phyloP scores from a whole-genome alignment of 2,329 filamentous ascomycete species.

The Pseudopyrenochaeta lycopersici region DNA sequence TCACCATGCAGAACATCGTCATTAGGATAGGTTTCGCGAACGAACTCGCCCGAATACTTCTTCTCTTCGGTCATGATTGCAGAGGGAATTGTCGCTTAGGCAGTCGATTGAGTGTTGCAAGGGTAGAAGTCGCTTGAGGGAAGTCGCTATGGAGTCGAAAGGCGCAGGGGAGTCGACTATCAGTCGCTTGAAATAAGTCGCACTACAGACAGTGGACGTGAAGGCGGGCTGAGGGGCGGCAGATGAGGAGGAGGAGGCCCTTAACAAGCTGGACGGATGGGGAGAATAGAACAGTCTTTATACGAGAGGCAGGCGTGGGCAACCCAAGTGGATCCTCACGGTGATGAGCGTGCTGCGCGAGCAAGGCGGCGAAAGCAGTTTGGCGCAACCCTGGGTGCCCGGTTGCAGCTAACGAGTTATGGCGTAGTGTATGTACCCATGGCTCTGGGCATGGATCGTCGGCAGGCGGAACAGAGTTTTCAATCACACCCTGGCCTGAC shows the following conservation, averaged over 20 bases:
- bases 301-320: slow-evolving; percentile 32
- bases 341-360: slow-evolving; percentile 32
- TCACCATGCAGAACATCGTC: slow-evolving; percentile 41
- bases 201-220: slow-evolving; percentile 33
- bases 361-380: slow-evolving; percentile 18
- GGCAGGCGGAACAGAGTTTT: slow-evolving; percentile 42
- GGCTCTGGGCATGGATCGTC: slow-evolving; percentile 35
- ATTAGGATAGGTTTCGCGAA: slow-evolving; percentile 31
- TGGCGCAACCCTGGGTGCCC: slow-evolving; percentile 21
- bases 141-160: slow-evolving; percentile 24
- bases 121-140: slow-evolving; percentile 12
- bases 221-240: slow-evolving; percentile 14
- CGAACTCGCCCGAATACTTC: slow-evolving; percentile 43
- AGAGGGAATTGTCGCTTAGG: slow-evolving; percentile 27
- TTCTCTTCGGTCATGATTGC: slow-evolving; percentile 43
- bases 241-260: slow-evolving; percentile 22
- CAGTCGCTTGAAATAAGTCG: slow-evolving; percentile 27
- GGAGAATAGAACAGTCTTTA: slow-evolving; percentile 35
- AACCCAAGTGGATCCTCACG: slow-evolving; percentile 28
- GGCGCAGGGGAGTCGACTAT: slow-evolving; percentile 16
- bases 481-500: slow-evolving; percentile 18
- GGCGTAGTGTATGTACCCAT: slow-evolving; percentile 23
- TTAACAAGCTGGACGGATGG: slow-evolving; percentile 13
- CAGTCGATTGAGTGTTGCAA: slow-evolving; percentile 15
- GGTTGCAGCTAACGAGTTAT: slow-evolving; percentile 24